Evolutionary conservation across 108 stramenopile species (phyloP).

Genomic region (Fragilaria crotonensis): DNA sequence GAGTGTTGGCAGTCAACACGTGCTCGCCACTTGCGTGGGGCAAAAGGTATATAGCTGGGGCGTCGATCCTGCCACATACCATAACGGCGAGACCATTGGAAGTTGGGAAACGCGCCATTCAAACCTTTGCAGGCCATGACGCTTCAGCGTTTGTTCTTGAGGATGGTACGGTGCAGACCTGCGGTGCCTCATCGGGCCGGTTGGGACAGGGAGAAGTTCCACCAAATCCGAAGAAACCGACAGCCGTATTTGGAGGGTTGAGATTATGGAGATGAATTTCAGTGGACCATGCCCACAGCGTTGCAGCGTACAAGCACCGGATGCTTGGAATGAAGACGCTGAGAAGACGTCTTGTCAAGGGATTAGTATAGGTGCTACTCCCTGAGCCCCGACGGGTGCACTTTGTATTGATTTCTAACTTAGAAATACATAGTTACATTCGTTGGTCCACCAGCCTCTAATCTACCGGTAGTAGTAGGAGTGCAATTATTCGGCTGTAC

Average conservation of each 20-base stretch:
- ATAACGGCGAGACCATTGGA: neutral
- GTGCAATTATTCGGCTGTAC: too few relatives aligned
- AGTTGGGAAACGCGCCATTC: conserved; percentile 7
- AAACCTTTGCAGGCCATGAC: conserved; percentile 60
- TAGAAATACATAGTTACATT: too few relatives aligned
- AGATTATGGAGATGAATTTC: conserved; percentile 32
- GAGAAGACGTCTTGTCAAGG: too few relatives aligned
- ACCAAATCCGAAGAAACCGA: conserved; percentile 26
- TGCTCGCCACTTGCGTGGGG: conserved; percentile 33
- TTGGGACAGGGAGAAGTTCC: conserved; percentile 52
- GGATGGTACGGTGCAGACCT: conserved; percentile 49
- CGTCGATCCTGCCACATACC: conserved; percentile 11
- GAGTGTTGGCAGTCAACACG: conserved; percentile 55
- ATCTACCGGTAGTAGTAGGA: too few relatives aligned
- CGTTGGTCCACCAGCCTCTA: too few relatives aligned
- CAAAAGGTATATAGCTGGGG: conserved; percentile 57
- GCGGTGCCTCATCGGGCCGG: conserved; percentile 53
- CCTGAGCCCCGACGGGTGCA: too few relatives aligned
- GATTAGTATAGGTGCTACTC: too few relatives aligned
- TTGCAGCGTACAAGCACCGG: too few relatives aligned
- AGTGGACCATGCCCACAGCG: too few relatives aligned
- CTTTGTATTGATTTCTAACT: too few relatives aligned
- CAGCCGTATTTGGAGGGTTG: conserved; percentile 55
- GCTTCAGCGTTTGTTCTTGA: conserved; percentile 37
- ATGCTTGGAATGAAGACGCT: too few relatives aligned